Base-by-base conservation (phyloP, 139 green algal genomes). In the Ulvella scutata region DNA sequence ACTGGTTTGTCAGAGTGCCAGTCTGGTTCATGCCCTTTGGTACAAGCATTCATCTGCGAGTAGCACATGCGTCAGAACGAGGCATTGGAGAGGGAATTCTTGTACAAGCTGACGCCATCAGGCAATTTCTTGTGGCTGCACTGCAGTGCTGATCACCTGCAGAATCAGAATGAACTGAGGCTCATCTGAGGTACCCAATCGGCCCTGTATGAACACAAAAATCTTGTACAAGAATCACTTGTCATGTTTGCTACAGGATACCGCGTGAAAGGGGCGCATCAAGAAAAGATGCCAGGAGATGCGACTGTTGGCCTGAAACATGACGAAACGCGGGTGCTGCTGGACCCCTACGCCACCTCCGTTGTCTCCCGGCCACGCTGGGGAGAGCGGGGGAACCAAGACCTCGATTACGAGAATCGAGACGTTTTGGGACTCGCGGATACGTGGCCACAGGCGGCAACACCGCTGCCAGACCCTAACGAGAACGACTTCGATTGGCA, bases 301-400 rank as follows among this genome's bases (percentile, higher is more conserved):
- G n/a, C 31, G 51, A 36, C 51, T n/a, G 51, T 67, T 6, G 51
- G 51, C 51, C 51, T 67, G 51, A n/a, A 26, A 0, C 51, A 67
- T 26, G 51, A 67, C 51, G 51, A 87, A 83, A 77, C 40, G 2
- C 61, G 79, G 20, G 80, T 98, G 2, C 61, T 99, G 23, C 38
- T 98, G 20, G 94, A 99, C 79, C 94, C 94, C 1, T 97, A 98
- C 76, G 90, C 91, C 3, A 83, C 73, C 26, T 78, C 86, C 23
- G 79, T 96, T 21, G 76, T 96, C 17, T 84, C 83, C 20, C 78
- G 94, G 4, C 82, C 82, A 10, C 43, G 77, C 13, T 98, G 90
- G 80, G 91, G 91, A 2, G 81, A 92, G 75, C 79, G 93, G 43
- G 92, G 83, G 29, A 39, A 39, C 33, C 72, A 84, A 80, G 79